Conservation (phyloP, 2,329 filamentous ascomycete genomes). For the Cercospora sp. region DNA sequence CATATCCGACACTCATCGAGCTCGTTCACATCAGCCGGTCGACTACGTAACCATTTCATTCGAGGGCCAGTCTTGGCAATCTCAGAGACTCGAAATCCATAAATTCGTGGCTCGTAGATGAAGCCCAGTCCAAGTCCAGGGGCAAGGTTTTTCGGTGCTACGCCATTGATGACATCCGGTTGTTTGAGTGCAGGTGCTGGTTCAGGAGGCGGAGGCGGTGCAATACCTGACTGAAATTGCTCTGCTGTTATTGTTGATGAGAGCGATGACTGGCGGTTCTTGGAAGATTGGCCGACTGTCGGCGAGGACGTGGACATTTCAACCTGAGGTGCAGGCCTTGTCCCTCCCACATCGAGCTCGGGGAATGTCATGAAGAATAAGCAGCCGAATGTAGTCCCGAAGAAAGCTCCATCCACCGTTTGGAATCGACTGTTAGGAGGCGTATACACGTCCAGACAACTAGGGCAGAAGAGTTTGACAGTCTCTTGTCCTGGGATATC, state of each 20-base stretch:
- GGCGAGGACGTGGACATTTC: constrained; percentile 18
- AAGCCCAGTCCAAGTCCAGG: constrained; percentile 78
- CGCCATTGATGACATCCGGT: constrained; percentile 71
- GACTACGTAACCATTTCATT: constrained; percentile 93
- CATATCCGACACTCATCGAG: constrained; percentile 68
- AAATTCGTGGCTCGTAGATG: constrained; percentile 94
- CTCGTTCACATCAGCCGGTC: constrained; percentile 75
- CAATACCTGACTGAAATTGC: constrained; percentile 35
- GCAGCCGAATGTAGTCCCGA: constrained; percentile 93
- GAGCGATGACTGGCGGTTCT: constrained; percentile 33
- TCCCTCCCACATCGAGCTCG: constrained; percentile 75
- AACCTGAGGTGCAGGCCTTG: constrained; percentile 19
- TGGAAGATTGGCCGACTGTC: constrained; percentile 21
- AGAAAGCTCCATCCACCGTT: constrained; percentile 96
- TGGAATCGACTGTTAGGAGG: constrained; percentile 97
- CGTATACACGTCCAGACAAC: constrained; percentile 94
- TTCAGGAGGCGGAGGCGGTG: constrained; percentile 17
- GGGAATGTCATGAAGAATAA: constrained; percentile 99
- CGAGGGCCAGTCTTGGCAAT: constrained; percentile 83
- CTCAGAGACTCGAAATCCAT: constrained; percentile 93
- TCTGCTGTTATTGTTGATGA: constrained; percentile 35
- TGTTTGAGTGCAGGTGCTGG: constrained; percentile 43
- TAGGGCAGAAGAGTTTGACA: constrained; percentile 96
- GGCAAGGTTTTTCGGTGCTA: constrained; percentile 81
- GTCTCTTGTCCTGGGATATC: constrained; percentile 96